These are phyloP conservation scores for Anthracocystis panici-leucophaei DNA, from an alignment of 1,284 basidiomycete species.

Conservation along the genomic window DNA sequence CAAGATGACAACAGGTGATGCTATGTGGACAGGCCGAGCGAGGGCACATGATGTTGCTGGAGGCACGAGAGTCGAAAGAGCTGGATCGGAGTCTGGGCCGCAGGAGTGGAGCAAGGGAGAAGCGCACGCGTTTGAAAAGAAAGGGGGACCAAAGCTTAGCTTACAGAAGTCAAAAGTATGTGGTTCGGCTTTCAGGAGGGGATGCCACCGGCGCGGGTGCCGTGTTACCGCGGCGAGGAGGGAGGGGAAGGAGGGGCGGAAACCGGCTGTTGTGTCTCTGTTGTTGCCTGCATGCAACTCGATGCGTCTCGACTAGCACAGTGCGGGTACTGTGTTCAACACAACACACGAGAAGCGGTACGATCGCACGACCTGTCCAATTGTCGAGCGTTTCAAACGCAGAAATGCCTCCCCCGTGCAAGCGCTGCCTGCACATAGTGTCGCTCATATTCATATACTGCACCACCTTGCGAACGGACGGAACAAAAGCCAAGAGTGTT, in stretches of 20 bases:
- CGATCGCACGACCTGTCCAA: constrained; percentile 10
- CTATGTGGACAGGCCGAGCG: not conserved
- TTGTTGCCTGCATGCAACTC: not conserved
- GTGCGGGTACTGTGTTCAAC: not conserved
- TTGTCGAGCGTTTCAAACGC: not conserved
- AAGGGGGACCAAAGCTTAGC: not conserved
- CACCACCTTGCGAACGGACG: too few species aligned
- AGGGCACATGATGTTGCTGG: not conserved
- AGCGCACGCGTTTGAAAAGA: not conserved
- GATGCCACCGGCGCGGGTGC: not conserved
- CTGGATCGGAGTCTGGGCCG: not conserved
- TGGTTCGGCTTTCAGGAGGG: constrained; percentile 4
- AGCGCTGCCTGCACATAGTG: too few species aligned
- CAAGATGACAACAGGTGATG: not conserved
- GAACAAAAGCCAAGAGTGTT: too few species aligned
- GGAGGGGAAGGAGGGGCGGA: not conserved
- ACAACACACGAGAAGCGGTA: not conserved
- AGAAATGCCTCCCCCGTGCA: not conserved
- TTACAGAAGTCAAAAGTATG: not conserved
- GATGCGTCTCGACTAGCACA: not conserved
- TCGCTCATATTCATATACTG: too few species aligned
- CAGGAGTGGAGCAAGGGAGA: not conserved
- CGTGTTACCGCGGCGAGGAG: not conserved
- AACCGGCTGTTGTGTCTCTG: not conserved
- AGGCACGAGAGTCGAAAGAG: not conserved